A percentile compares a stretch with the other conserved stretches of the same genome.
phyloP scores from a whole-genome alignment of 2,329 filamentous ascomycete genomes.

The Ceratocystiopsis sp. region DNA sequence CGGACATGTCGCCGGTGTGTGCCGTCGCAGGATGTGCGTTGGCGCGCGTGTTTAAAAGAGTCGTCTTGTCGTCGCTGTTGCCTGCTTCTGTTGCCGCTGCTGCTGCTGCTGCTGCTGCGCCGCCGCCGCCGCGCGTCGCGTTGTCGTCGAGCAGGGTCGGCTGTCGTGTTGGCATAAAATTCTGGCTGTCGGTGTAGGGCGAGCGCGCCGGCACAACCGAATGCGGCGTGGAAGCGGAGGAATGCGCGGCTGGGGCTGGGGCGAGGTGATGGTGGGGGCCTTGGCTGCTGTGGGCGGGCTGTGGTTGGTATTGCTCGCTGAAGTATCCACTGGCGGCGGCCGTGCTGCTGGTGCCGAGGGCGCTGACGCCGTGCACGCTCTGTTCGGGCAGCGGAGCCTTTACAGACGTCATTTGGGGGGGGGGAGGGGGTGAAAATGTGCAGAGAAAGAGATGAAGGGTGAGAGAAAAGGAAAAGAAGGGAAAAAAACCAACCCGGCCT shows the following conservation, averaged over 20 bases:
- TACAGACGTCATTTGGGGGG: neutral
- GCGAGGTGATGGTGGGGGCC: neutral
- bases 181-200: conserved; percentile 6
- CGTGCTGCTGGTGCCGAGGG: no score
- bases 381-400: neutral
- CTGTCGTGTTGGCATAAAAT: conserved; percentile 7
- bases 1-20: no score
- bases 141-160: conserved; percentile 6
- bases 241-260: neutral
- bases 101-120: no score
- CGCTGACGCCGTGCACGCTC: neutral
- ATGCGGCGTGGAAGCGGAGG: neutral
- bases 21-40: conserved; percentile 13
- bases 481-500: neutral
- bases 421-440: neutral
- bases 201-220: conserved; percentile 2
- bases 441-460: neutral
- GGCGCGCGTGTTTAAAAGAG: conserved; percentile 19
- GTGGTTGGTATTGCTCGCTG: neutral
- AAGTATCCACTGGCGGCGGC: neutral
- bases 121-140: no score
- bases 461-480: neutral
- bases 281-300: neutral
- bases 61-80: conserved; percentile 15
- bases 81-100: no score